Base-by-base conservation (phyloP, 306 rosid species). In the Leucaena leucocephala region DNA sequence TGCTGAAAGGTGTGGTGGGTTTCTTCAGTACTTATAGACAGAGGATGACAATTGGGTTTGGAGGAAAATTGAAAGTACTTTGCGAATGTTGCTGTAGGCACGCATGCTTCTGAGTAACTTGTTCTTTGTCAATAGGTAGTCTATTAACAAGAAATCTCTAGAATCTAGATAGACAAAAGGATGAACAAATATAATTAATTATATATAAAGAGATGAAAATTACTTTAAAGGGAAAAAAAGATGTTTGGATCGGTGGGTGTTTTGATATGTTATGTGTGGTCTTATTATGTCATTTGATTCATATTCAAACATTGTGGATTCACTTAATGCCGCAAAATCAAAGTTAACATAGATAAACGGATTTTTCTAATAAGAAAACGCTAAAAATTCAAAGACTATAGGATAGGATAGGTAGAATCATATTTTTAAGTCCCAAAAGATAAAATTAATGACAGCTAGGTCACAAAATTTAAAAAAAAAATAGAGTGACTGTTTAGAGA, bases 21-120 rank as follows among this genome's bases (percentile, higher is more conserved):
- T 34, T 68, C 79, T 68, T 76, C 50, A 43, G 21, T 50, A 88
- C 82, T 85, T 85, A 86, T 86, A 84, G 64, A 10, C 13, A 44
- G 13, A 10, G 14, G 68, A 84, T 38, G 63, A 49, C 7, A 7
- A 14, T 12, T 43, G 14, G 68, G 15, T 33, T 34, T 11, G 45
- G 27, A 43, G 19, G 3, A 3, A 43, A 43, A 68, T 21, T 43
- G 35, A 19, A 21, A 68, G 21, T 12, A 21, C n/a, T 40, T 21
- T 17, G 48, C 12, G 54, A 33, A 68, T 68, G 39, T 45, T 69
- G 15, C 39, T 22, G 15, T 36, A 52, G 48, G 0, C 4, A 70
- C 22, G 44, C 69, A 36, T 64, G 44, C 67, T 33, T 49, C 4
- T 36, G 39, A 36, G 4, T 36, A 36, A 36, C 39, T 36, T 4